Base-by-base conservation (phyloP, 495 filamentous ascomycete genomes). In the Daldinia vernicosa region DNA sequence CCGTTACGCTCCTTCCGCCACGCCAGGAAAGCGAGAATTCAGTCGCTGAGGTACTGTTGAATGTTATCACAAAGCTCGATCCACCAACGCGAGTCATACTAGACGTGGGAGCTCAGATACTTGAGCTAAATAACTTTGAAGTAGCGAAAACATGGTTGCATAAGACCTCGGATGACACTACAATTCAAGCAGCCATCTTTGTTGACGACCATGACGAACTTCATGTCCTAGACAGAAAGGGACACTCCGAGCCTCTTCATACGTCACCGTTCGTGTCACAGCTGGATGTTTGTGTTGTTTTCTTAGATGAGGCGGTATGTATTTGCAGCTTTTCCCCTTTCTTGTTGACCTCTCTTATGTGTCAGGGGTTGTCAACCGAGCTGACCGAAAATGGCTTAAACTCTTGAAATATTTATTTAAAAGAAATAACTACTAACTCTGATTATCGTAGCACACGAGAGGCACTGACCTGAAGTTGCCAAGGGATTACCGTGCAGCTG, bases 381-480 rank as follows among this genome's bases (percentile, higher is more conserved):
- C 15, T 40, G 6, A 17, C 39, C 1, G 3, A 24, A 4, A 24
- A 19, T 47, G 19, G 8, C 43, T 1, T 4, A 7, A 19, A 8
- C n/a, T 19, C n/a, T 8, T 47, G 24, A 22, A 24, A 24, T 47
- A 47, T 47, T 9, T 22, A 1, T 17, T 47, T 11, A 47, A 12
- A 47, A 22, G 9, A 5, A 24, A 3, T 11, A 12, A 24, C 5
- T 24, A 22, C 19, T 47, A 47, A 47, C 43, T 22, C 7, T 24
- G 22, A 24, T 47, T 22, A 24, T 24, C 11, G 24, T 12, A 47
- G 0, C 92, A 95, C 68, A 93, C 92, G 0, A 78, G 92, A 69
- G 92, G 92, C 0, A 91, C 87, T 0, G 91, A 95, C 71, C 71
- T 95, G 8, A 89, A 84, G 68, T 72, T 95, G 3, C 91, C 92